Percentiles rank a stretch among this genome's conserved stretches.
Conservation (phyloP, 179 eudicot species). For the Heliamphora pulchella region DNA sequence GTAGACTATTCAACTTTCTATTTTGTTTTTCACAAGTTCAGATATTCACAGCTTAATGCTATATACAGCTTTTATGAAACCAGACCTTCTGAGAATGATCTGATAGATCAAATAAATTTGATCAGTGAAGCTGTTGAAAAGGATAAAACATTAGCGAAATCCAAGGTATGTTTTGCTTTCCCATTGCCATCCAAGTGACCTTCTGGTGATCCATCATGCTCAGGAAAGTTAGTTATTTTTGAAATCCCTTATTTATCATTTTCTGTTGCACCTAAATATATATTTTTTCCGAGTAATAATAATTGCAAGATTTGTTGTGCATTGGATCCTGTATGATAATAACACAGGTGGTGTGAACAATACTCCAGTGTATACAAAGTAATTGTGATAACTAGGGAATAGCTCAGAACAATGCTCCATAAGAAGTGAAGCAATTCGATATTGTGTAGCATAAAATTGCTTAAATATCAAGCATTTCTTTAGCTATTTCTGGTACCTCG, state of each 20-base stretch:
- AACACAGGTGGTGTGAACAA: neutral
- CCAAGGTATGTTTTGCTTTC: constrained; percentile 50
- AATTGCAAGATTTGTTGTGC: neutral
- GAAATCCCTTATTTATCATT: neutral
- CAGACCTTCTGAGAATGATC: constrained; percentile 60
- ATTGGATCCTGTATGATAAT: neutral
- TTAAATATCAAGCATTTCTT: neutral
- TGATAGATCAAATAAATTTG: constrained; percentile 42
- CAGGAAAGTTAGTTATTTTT: neutral
- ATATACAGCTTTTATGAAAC: constrained; percentile 49
- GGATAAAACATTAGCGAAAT: constrained; percentile 49
- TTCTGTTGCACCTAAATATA: neutral
- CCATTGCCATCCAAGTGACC: neutral
- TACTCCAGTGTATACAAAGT: neutral
- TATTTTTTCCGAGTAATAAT: neutral
- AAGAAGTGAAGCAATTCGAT: neutral
- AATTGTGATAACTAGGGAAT: neutral
- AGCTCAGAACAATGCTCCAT: neutral
- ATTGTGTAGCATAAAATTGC: neutral
- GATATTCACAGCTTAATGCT: constrained; percentile 10
- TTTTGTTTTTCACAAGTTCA: neutral
- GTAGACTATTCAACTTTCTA: constrained; percentile 8
- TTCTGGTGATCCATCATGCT: neutral
- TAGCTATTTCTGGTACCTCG: neutral
- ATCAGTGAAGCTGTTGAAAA: constrained; percentile 51